phyloP scores from a whole-genome alignment of 805 yeast species.

The Metschnikowia chrysomelidarum region DNA sequence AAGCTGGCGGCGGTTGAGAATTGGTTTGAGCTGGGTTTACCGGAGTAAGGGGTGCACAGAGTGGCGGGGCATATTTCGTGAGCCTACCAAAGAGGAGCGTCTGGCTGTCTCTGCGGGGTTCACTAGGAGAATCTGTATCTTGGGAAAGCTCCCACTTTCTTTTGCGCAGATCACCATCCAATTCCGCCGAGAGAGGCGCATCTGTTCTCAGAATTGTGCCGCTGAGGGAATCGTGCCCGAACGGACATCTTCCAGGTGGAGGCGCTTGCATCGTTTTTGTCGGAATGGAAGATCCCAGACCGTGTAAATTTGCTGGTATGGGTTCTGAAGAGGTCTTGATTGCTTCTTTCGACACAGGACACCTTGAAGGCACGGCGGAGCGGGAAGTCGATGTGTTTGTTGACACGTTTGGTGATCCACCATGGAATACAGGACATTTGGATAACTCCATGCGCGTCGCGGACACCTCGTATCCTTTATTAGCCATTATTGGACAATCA shows the following conservation, averaged over 20 bases:
- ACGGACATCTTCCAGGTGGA: conserved; percentile 6
- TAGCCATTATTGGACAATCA: conserved; percentile 24
- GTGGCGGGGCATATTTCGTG: conserved; percentile 12
- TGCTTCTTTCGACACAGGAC: conserved; percentile 7
- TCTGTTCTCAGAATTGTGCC: not conserved
- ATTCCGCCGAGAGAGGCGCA: not conserved
- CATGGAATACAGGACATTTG: conserved; percentile 20
- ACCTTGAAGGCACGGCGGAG: not conserved
- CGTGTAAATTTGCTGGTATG: no score
- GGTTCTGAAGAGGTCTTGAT: no score
- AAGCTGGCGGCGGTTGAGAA: not conserved
- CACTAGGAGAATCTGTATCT: not conserved
- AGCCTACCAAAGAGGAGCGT: conserved; percentile 3
- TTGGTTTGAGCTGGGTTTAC: not conserved
- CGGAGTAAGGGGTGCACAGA: conserved; percentile 7
- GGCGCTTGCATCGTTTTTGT: no score
- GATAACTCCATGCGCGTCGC: conserved; percentile 13
- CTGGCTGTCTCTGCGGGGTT: conserved; percentile 3
- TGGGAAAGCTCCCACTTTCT: conserved; percentile 1
- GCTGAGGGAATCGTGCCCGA: conserved; percentile 4
- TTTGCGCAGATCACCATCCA: conserved; percentile 1
- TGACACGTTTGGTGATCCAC: not conserved
- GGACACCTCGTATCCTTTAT: conserved; percentile 29
- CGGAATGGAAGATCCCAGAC: no score
- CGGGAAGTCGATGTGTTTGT: not conserved